These are phyloP conservation scores for Spathaspora arborariae DNA, from an alignment of 805 yeast species.

Conservation along the genomic window DNA sequence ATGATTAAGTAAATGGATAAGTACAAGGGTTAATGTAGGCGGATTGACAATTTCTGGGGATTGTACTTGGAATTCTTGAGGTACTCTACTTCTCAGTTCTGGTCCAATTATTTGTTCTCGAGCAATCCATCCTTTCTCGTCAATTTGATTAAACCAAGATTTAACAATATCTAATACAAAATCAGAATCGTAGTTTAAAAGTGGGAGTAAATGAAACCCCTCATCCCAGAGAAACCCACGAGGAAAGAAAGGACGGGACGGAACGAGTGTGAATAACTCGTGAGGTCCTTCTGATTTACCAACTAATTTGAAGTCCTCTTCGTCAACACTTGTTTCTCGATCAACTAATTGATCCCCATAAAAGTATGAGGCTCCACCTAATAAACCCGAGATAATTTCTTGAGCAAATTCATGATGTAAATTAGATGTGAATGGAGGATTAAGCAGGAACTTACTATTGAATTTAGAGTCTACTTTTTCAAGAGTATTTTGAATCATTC, in stretches of 20 bases:
- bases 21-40: slow-evolving; percentile 81
- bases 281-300: slow-evolving; percentile 73
- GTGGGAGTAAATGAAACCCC: slow-evolving; percentile 87
- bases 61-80: slow-evolving; percentile 77
- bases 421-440: slow-evolving; percentile 49
- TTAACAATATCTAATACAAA: slow-evolving; percentile 72
- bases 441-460: slow-evolving; percentile 43
- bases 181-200: slow-evolving; percentile 79
- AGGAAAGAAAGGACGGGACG: slow-evolving; percentile 92
- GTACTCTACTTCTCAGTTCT: slow-evolving; percentile 87
- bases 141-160: slow-evolving; percentile 86
- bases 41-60: slow-evolving; percentile 92
- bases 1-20: slow-evolving; percentile 50
- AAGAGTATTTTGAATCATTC: slow-evolving; percentile 28
- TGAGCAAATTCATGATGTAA: slow-evolving; percentile 59
- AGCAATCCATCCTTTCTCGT: slow-evolving; percentile 94
- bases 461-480: slow-evolving; percentile 52
- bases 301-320: slow-evolving; percentile 58
- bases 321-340: slow-evolving; percentile 61
- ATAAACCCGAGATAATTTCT: slow-evolving; percentile 73
- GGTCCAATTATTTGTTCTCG: slow-evolving; percentile 91
- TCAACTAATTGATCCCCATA: slow-evolving; percentile 83
- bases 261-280: slow-evolving; percentile 78
- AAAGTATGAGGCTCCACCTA: slow-evolving; percentile 89
- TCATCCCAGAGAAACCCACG: slow-evolving; percentile 99